phyloP scores from a whole-genome alignment of 2,329 filamentous ascomycete genomes.

The Myriosclerotinia duriaeana region DNA sequence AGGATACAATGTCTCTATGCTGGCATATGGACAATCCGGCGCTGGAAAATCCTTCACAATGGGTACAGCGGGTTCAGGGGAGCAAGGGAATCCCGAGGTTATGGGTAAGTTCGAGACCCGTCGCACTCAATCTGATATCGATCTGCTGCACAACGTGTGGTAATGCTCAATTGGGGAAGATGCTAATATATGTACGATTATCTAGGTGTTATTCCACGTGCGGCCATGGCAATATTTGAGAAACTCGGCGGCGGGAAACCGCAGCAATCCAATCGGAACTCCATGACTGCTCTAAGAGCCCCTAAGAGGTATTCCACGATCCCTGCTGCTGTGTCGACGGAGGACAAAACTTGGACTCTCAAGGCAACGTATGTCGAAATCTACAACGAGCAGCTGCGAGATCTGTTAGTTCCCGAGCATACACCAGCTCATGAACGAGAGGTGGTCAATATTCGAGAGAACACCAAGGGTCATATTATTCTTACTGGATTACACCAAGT shows the following conservation, averaged over 20 bases:
- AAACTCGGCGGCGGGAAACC: slow-evolving; percentile 63
- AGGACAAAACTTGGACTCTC: slow-evolving; percentile 81
- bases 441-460: slow-evolving; percentile 88
- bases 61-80: slow-evolving; percentile 85
- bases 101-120: slow-evolving; percentile 66
- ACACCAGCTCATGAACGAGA: slow-evolving; percentile 68
- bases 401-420: slow-evolving; percentile 79
- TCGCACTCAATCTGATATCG: slow-evolving; percentile 23
- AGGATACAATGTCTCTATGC: slow-evolving; percentile 96
- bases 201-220: slow-evolving; percentile 89
- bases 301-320: slow-evolving; percentile 73
- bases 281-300: slow-evolving; percentile 75
- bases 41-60: slow-evolving; percentile 98
- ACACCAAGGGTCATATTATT: slow-evolving; percentile 90
- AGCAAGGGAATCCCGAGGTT: slow-evolving; percentile 66
- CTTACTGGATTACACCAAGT: slow-evolving; percentile 87
- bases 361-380: slow-evolving; percentile 96
- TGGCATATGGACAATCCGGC: slow-evolving; percentile 96
- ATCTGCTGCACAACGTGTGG: slow-evolving; percentile 17
- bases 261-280: slow-evolving; percentile 55
- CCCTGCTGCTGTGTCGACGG: slow-evolving; percentile 31
- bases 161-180: slow-evolving; percentile 1
- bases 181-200: slow-evolving; percentile 29
- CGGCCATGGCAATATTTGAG: slow-evolving; percentile 83
- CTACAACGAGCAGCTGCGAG: slow-evolving; percentile 93